Percentiles rank a stretch among this genome's conserved stretches.
These are phyloP conservation scores for Salix viminalis DNA, from an alignment of 345 rosid genomes.

Conservation along the genomic window DNA sequence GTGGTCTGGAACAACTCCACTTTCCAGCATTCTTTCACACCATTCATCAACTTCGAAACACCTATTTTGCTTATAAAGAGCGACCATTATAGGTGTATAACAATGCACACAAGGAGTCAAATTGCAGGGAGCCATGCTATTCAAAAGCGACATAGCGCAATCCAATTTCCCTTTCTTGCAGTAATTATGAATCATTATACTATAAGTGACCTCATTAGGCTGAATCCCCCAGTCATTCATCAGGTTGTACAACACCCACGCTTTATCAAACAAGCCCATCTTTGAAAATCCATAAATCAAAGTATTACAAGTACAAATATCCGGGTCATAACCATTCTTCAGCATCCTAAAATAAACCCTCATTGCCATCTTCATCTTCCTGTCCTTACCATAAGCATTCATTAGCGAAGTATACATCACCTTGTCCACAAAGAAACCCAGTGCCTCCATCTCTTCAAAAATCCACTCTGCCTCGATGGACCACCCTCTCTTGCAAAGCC, in stretches of 20 bases:
- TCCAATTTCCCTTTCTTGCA: conserved; percentile 53
- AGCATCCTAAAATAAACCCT: conserved; percentile 57
- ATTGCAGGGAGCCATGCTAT: conserved; percentile 26
- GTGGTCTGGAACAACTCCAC: conserved; percentile 58
- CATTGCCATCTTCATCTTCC: conserved; percentile 58
- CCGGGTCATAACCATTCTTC: conserved; percentile 49
- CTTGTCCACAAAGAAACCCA: conserved; percentile 48
- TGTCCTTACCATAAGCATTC: conserved; percentile 44
- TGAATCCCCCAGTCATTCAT: conserved; percentile 37
- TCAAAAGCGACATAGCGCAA: conserved; percentile 42
- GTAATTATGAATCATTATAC: conserved; percentile 49
- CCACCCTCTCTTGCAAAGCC: conserved; percentile 51
- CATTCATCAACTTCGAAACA: conserved; percentile 38
- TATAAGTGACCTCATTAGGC: conserved; percentile 43
- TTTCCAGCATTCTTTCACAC: conserved; percentile 42
- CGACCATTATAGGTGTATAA: conserved; percentile 50
- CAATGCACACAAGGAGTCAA: conserved; percentile 44
- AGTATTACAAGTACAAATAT: conserved; percentile 49
- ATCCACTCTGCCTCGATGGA: conserved; percentile 47
- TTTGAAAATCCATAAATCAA: conserved; percentile 56
- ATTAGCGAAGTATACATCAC: conserved; percentile 55
- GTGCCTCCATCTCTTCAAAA: conserved; percentile 49
- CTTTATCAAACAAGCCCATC: conserved; percentile 50
- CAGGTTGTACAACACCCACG: conserved; percentile 33
- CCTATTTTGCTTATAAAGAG: conserved; percentile 46